These are phyloP conservation scores for Coniella vitis DNA, from an alignment of 2,329 filamentous ascomycete genomes.

Conservation along the genomic window DNA sequence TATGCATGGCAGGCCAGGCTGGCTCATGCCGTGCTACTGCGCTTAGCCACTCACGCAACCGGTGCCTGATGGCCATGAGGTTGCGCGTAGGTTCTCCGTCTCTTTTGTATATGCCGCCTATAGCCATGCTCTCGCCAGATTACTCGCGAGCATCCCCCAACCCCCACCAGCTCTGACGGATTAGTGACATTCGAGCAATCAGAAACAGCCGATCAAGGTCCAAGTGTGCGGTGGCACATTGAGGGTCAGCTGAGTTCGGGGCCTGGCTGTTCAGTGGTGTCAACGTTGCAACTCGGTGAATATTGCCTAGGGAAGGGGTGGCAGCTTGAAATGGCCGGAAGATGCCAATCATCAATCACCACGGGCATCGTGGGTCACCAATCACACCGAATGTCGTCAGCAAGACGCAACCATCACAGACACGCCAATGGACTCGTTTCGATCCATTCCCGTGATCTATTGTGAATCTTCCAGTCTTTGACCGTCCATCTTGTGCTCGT, in stretches of 20 bases:
- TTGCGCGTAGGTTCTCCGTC: no score
- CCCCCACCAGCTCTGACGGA: neutral
- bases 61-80: neutral
- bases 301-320: neutral
- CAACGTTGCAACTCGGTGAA: neutral
- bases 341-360: slow-evolving; percentile 1
- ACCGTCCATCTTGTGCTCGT: slow-evolving; percentile 2
- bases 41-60: neutral
- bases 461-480: neutral
- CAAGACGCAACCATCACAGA: slow-evolving; percentile 7
- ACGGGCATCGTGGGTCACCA: neutral
- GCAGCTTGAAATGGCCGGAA: slow-evolving; percentile 8
- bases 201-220: neutral
- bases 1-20: slow-evolving; percentile 1
- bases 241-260: slow-evolving; percentile 5
- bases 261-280: slow-evolving; percentile 1
- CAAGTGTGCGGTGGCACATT: slow-evolving; percentile 4
- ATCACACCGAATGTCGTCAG: slow-evolving; percentile 1
- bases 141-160: neutral
- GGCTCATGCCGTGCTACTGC: slow-evolving; percentile 8
- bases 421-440: slow-evolving; percentile 8
- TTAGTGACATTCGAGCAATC: slow-evolving; percentile 1
- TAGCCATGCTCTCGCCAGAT: no score
- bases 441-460: slow-evolving; percentile 5
- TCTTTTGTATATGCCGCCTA: no score